Evolutionary conservation across 2,329 filamentous ascomycete genomes (phyloP), one percentile per base, ranked within the genome.

Genomic region (Fusarium sp.): DNA sequence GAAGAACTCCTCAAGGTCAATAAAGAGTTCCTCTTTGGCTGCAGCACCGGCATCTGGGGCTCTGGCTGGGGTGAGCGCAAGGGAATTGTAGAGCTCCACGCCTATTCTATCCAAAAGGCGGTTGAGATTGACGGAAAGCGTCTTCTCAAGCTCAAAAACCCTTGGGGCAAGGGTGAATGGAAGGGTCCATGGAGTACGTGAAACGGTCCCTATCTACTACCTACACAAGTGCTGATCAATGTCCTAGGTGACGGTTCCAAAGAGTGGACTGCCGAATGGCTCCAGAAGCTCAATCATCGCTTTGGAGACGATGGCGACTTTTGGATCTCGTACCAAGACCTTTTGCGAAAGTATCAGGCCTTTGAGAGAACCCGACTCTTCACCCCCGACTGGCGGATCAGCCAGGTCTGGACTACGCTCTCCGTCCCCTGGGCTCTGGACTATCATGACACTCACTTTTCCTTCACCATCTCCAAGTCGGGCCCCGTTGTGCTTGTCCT

Each of bases 121-220:
- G 79, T 83, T n/a, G 79, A 80, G 23, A 73, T 84, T 9, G 80
- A 82, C 27, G 82, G 87, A 62, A 80, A 83, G 61, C 83, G 88
- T 3, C 77, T 93, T 1, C 78, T 92, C 3, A 82, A 87, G 46
- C 77, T 92, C 35, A 84, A 81, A 63, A 95, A 95, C 66, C 92
- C 92, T 0, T 95, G 91, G 91, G 92, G 91, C 1, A 86, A 87
- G 62, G 86, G 84, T 29, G 91, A 93, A 74, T 95, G 91, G 91
- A 89, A 85, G 27, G 92, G 92, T 2, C 81, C 90, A 2, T 95
- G 91, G 91, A 88, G 85, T 71, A 58, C 65, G 73, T 63, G 3
- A n/a, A 6, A 9, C 4, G 1, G 2, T 2, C 10, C 27, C 4
- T 4, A 19, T 19, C 19, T 13, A 1, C 15, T 0, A 29, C 2